Conservation (phyloP, 2,329 filamentous ascomycete genomes). For the Ceratocystis destructans region DNA sequence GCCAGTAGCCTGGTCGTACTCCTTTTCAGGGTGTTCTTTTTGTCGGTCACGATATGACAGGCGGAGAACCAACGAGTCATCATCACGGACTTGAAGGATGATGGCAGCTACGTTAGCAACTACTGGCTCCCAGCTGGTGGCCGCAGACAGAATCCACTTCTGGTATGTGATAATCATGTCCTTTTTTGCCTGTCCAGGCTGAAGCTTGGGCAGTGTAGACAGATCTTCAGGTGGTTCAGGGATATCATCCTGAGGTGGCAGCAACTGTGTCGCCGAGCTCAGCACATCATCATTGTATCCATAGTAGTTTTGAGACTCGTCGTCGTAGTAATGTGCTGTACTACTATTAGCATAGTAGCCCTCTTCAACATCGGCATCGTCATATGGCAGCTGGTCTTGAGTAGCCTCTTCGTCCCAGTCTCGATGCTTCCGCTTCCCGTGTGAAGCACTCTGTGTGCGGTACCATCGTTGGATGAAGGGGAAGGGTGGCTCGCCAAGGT, state of each 20-base stretch:
- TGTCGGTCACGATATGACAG: slow-evolving; percentile 57
- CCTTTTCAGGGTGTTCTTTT: slow-evolving; percentile 40
- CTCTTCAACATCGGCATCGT: slow-evolving; percentile 15
- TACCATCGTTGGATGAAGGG: slow-evolving; percentile 88
- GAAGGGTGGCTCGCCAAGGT: slow-evolving; percentile 66
- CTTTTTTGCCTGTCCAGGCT: slow-evolving; percentile 33
- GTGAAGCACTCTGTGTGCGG: slow-evolving; percentile 44
- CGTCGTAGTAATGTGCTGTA: background rate
- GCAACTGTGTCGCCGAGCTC: background rate
- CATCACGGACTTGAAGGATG: slow-evolving; percentile 42
- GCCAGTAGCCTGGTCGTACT: slow-evolving; percentile 53
- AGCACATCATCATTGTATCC: background rate
- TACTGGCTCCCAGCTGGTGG: slow-evolving; percentile 53
- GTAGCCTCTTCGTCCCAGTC: slow-evolving; percentile 31
- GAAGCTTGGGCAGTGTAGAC: slow-evolving; percentile 38
- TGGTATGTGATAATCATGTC: slow-evolving; percentile 60
- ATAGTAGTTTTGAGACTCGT: slow-evolving; percentile 25
- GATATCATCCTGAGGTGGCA: slow-evolving; percentile 37
- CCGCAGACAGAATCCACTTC: slow-evolving; percentile 45
- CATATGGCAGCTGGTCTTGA: slow-evolving; percentile 23
- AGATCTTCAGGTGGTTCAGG: slow-evolving; percentile 47
- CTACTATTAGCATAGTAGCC: background rate
- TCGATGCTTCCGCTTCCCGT: slow-evolving; percentile 36
- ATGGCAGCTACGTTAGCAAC: slow-evolving; percentile 52
- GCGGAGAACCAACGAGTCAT: slow-evolving; percentile 41